Base-by-base conservation (phyloP, 176 grass and related monocot genomes). In the Otatea glauca region DNA sequence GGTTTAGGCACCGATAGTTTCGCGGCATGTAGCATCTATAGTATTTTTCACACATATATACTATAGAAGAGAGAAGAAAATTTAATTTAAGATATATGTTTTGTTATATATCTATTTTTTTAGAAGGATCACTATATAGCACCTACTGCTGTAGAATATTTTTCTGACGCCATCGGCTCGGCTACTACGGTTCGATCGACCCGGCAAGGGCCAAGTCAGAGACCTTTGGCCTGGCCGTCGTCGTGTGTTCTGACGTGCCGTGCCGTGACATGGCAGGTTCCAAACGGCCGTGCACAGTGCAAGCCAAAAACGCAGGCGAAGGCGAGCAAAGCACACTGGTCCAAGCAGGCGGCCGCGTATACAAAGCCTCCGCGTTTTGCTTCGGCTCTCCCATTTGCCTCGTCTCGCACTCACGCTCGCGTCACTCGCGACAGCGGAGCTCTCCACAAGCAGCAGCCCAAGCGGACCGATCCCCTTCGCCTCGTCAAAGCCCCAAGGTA, bases 1-100 rank as follows among this genome's bases (percentile, higher is more conserved):
- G 32, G 54, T 32, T 12, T 69, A 25, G 5, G 39, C 55, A 73
- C 91, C 91, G 88, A 90, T 90, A 93, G 88, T 59, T 66, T 60
- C 47, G 64, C 16, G n/a, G n/a, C n/a, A n/a, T n/a, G n/a, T n/a
- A n/a, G n/a, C n/a, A n/a, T n/a, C n/a, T n/a, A n/a, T n/a, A n/a
- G n/a, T n/a, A n/a, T n/a, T n/a, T n/a, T n/a, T n/a, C n/a, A n/a
- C n/a, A n/a, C n/a, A n/a, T n/a, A n/a, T n/a, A n/a, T n/a, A n/a
- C n/a, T n/a, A n/a, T n/a, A n/a, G n/a, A n/a, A n/a, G n/a, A n/a
- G n/a, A n/a, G n/a, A n/a, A n/a, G n/a, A n/a, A n/a, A n/a, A n/a
- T n/a, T n/a, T n/a, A n/a, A n/a, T n/a, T n/a, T n/a, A n/a, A n/a
- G n/a, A n/a, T n/a, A n/a, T n/a, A n/a, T n/a, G n/a, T n/a, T n/a